Evolutionary conservation across 495 filamentous ascomycete genomes (phyloP).

Genomic region (Alectoria sarmentosa): DNA sequence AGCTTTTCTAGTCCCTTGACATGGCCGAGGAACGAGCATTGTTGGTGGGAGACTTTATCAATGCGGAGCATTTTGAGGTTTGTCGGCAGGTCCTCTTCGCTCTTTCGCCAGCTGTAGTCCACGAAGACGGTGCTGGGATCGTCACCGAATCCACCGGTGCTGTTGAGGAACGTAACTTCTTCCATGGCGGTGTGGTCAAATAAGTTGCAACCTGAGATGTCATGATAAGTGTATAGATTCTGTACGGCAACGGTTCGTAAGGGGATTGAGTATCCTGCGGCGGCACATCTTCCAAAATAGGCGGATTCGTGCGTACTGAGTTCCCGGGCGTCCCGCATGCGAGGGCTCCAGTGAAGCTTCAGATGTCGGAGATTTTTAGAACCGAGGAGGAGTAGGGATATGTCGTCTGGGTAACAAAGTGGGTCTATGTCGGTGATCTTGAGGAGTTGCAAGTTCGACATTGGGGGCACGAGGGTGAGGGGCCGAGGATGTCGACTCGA

Average conservation of each 20-base stretch:
- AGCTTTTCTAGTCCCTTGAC: slow-evolving; percentile 39
- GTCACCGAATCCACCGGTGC: slow-evolving; percentile 33
- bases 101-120: slow-evolving; percentile 43
- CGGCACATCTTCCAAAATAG: slow-evolving; percentile 49
- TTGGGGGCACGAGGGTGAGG: slow-evolving; percentile 48
- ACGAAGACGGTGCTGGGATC: slow-evolving; percentile 46
- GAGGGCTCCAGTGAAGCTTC: slow-evolving; percentile 53
- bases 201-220: slow-evolving; percentile 35
- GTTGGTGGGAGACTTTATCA: slow-evolving; percentile 37
- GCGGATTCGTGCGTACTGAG: slow-evolving; percentile 47
- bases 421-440: slow-evolving; percentile 55
- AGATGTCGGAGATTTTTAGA: slow-evolving; percentile 48
- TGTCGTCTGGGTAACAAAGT: slow-evolving; percentile 58
- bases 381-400: slow-evolving; percentile 47
- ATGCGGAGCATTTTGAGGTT: slow-evolving; percentile 37
- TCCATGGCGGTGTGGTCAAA: slow-evolving; percentile 39
- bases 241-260: slow-evolving; percentile 46
- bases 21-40: slow-evolving; percentile 35
- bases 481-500: slow-evolving; percentile 51
- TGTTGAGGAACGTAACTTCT: slow-evolving; percentile 47
- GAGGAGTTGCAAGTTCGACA: slow-evolving; percentile 47
- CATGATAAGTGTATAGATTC: slow-evolving; percentile 52
- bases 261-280: slow-evolving; percentile 37
- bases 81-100: slow-evolving; percentile 21
- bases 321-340: slow-evolving; percentile 53